These are phyloP conservation scores for Aspergillus calidoustus DNA, from an alignment of 2,329 filamentous ascomycete genomes.

Conservation along the genomic window DNA sequence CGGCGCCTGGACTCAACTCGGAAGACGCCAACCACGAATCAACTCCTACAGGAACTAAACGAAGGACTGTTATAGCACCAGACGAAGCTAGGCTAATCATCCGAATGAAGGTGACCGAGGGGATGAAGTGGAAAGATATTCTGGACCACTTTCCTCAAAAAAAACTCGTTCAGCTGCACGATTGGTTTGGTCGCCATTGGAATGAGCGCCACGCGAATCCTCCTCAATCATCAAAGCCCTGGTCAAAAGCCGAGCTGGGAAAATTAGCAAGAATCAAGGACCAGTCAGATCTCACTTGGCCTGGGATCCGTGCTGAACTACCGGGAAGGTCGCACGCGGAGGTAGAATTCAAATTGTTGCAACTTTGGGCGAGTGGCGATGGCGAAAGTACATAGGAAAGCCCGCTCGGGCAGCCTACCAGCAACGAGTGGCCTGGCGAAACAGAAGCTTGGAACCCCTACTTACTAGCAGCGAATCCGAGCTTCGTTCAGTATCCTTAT, in stretches of 20 bases:
- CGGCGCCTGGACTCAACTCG: not conserved
- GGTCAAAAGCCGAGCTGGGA: conserved; percentile 35
- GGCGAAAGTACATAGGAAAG: conserved; percentile 19
- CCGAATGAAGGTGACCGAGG: conserved; percentile 33
- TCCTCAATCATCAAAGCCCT: conserved; percentile 32
- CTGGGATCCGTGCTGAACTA: conserved; percentile 32
- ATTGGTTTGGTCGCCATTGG: conserved; percentile 39
- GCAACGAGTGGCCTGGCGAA: not conserved
- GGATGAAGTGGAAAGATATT: conserved; percentile 37
- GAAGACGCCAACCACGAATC: conserved; percentile 12
- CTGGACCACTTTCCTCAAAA: conserved; percentile 32
- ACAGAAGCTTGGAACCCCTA: not conserved
- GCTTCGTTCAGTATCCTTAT: not conserved
- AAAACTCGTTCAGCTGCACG: conserved; percentile 25
- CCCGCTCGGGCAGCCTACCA: conserved; percentile 5
- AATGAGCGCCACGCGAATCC: conserved; percentile 31
- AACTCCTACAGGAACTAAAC: conserved; percentile 26
- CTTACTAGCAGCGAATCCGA: not conserved
- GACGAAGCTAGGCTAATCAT: conserved; percentile 40
- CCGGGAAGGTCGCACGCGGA: conserved; percentile 35
- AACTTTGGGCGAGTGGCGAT: conserved; percentile 35
- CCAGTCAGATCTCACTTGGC: conserved; percentile 36
- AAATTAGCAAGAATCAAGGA: conserved; percentile 33
- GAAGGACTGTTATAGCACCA: conserved; percentile 30
- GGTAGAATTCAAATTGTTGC: conserved; percentile 41